Evolutionary conservation across 192 early-diverging fungal genomes (phyloP).

Genomic region (Coemansia sp.): DNA sequence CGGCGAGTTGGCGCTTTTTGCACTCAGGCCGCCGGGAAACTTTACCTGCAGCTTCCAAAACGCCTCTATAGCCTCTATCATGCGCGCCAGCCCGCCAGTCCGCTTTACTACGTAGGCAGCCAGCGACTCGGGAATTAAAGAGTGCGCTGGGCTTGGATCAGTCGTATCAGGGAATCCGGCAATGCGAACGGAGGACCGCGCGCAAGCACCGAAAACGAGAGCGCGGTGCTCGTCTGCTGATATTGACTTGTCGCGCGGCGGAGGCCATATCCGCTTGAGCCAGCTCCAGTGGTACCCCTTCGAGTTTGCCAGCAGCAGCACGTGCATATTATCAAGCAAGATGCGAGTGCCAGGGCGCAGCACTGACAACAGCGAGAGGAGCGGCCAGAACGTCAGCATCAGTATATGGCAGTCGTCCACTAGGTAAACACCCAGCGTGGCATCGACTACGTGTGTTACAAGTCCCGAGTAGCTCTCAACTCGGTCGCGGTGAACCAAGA

Average conservation of each 20-base stretch:
- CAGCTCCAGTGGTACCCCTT: slow-evolving; percentile 38
- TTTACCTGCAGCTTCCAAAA: slow-evolving; percentile 35
- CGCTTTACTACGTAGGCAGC: slow-evolving; percentile 5
- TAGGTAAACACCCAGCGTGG: slow-evolving; percentile 37
- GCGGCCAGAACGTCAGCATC: slow-evolving; percentile 39
- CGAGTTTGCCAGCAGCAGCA: slow-evolving; percentile 29
- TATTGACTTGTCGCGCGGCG: not conserved
- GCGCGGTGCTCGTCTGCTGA: not conserved
- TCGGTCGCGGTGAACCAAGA: slow-evolving; percentile 15
- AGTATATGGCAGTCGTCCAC: slow-evolving; percentile 38
- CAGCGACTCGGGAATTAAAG: not conserved
- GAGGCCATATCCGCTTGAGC: slow-evolving; percentile 12
- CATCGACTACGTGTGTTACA: slow-evolving; percentile 32
- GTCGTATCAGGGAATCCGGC: slow-evolving; percentile 10
- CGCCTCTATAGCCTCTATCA: slow-evolving; percentile 38
- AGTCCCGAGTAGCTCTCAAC: slow-evolving; percentile 49
- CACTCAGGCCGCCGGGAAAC: slow-evolving; percentile 20
- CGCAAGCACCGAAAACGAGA: slow-evolving; percentile 43
- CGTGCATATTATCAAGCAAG: slow-evolving; percentile 37
- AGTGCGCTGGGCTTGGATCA: not conserved
- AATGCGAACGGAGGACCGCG: slow-evolving; percentile 32
- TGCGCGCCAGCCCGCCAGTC: slow-evolving; percentile 23
- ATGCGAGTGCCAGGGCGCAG: slow-evolving; percentile 44
- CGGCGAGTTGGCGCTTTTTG: not conserved
- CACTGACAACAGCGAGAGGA: slow-evolving; percentile 20